Base-by-base conservation (phyloP, 2,329 filamentous ascomycete genomes). In the Fusarium incarnatum region DNA sequence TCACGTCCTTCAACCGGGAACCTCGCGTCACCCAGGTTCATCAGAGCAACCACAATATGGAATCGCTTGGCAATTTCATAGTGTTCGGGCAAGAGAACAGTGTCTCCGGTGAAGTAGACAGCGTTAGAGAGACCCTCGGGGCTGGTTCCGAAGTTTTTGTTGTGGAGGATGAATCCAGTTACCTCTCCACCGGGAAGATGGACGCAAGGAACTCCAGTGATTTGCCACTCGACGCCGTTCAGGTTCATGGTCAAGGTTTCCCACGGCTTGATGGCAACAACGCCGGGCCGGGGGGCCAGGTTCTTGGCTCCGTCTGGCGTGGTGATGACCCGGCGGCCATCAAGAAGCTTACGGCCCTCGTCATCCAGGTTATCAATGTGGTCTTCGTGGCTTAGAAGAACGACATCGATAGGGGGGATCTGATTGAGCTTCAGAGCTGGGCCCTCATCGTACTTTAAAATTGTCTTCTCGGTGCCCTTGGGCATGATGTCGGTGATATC, bases 321-420 rank as follows among this genome's bases (percentile, higher is more conserved):
- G 8, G 54, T 56, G 34, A 56, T 28, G 10, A 40, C 30, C 20
- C 28, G 25, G 4, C 54, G 15, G 23, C 54, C 15, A 3, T 37
- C 16, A 18, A 56, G 44, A 20, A 56, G 44, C 12, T 37, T 28
- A 13, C 54, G 54, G 1, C 44, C 54, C 4, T 44, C 48, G 9
- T 16, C 44, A 27, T 56, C 54, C 22, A 56, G 30, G 15, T 28
- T 56, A 7, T 56, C 30, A 8, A 49, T 6, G 7, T 56, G 54
- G 20, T 56, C 54, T 20, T 56, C 54, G 10, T 56, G 44, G 12
- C 54, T 56, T 13, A 49, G 28, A 4, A 56, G 32, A 11, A 56
- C 30, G 13, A 44, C 48, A n/a, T 56, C 13, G 1, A 56, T n/a
- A 2, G 48, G 34, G 2, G 44, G 44, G 5, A 40, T 8, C 4